These are phyloP conservation scores for Solanum chaucha DNA, from an alignment of 257 asterid genomes.

Conservation along the genomic window DNA sequence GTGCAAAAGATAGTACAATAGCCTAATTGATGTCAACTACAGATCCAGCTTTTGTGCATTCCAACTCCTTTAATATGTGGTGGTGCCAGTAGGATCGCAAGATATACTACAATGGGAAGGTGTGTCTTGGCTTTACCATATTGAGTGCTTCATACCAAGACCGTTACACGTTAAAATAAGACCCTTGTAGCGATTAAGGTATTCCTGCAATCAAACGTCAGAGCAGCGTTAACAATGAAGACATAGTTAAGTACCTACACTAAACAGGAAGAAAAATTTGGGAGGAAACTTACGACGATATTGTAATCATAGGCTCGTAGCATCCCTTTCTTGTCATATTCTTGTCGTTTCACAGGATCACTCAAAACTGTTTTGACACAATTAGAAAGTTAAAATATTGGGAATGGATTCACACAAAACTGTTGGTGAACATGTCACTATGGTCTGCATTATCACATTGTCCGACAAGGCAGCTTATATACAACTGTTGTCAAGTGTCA, in stretches of 20 bases:
- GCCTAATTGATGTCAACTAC: constrained; percentile 4
- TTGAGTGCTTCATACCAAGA: constrained; percentile 79
- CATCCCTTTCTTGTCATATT: constrained; percentile 81
- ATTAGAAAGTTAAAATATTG: neutral
- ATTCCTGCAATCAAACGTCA: constrained; percentile 47
- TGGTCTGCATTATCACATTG: neutral
- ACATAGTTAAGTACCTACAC: neutral
- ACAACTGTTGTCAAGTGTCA: neutral
- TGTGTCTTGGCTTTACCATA: constrained; percentile 36
- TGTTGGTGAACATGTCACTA: neutral
- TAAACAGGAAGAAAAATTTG: neutral
- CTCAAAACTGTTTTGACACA: constrained; percentile 55
- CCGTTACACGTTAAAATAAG: constrained; percentile 90
- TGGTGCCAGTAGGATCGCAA: constrained; percentile 4
- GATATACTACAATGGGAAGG: constrained; percentile 1
- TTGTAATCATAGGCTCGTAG: constrained; percentile 50
- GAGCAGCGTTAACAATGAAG: neutral
- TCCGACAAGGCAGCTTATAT: neutral
- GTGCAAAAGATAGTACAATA: neutral
- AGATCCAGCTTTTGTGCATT: constrained; percentile 10
- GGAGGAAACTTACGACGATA: constrained; percentile 33
- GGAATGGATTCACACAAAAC: too few species aligned
- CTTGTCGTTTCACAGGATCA: constrained; percentile 77
- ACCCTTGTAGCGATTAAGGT: constrained; percentile 84
- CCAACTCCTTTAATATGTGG: constrained; percentile 14